Percentiles rank a stretch among this genome's conserved stretches.
Evolutionary conservation across 139 green algal genomes (phyloP).

Genomic region (Pleodorina starrii): DNA sequence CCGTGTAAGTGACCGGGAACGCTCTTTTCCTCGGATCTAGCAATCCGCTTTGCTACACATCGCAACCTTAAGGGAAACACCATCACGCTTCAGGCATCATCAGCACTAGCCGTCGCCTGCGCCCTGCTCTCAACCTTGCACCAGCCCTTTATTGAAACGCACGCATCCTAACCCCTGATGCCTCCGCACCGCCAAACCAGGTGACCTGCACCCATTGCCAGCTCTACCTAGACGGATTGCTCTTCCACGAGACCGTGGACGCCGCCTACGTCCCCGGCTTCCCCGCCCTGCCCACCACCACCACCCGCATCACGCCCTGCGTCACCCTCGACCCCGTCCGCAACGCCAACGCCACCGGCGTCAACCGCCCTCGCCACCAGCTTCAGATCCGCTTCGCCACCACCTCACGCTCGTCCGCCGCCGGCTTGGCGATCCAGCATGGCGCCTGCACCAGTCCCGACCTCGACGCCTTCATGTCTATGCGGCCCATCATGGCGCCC

Average conservation of each 20-base stretch:
- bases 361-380: neutral
- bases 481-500: neutral
- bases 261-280: neutral
- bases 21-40: no score
- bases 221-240: neutral
- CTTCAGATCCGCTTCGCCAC: neutral
- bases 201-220: neutral
- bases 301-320: neutral
- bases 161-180: no score
- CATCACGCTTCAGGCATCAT: no score
- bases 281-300: neutral
- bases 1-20: no score
- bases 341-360: neutral
- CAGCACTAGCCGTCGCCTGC: no score
- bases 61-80: no score
- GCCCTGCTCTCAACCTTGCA: no score
- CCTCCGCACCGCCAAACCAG: no score
- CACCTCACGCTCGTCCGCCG: no score
- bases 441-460: neutral
- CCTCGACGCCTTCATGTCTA: no score
- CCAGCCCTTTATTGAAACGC: no score
- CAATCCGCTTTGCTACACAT: no score
- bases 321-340: neutral
- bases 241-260: neutral
- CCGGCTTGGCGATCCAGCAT: neutral